A percentile compares a stretch with the other conserved stretches of the same genome.
Conservation (phyloP, 2,329 filamentous ascomycete species). For the Blastomyces gilchristii region DNA sequence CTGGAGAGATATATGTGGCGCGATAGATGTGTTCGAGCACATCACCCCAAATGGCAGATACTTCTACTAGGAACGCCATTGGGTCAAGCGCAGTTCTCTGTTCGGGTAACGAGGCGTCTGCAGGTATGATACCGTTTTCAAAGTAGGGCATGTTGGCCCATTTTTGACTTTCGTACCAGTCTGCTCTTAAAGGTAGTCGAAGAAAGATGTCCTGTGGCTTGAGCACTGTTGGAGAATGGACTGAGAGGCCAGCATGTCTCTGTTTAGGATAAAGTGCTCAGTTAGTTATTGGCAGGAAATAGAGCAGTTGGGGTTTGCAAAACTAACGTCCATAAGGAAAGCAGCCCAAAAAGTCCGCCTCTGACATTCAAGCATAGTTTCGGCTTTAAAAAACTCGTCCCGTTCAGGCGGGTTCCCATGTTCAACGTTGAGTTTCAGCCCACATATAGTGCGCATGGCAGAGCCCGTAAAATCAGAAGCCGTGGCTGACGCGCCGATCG, state of each 20-base stretch:
- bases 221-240: constrained; percentile 45
- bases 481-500: constrained; percentile 48
- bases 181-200: constrained; percentile 52
- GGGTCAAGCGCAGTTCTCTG: constrained; percentile 36
- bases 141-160: constrained; percentile 52
- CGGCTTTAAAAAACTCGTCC: constrained; percentile 49
- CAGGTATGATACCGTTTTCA: constrained; percentile 41
- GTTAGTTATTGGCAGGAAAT: background rate
- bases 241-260: constrained; percentile 52
- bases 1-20: constrained; percentile 35
- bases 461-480: constrained; percentile 55
- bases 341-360: constrained; percentile 63
- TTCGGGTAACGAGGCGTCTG: constrained; percentile 25
- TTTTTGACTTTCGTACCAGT: constrained; percentile 51
- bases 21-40: constrained; percentile 52
- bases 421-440: constrained; percentile 56
- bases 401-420: constrained; percentile 34
- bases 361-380: constrained; percentile 54
- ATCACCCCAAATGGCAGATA: constrained; percentile 56
- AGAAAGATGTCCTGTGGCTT: constrained; percentile 57
- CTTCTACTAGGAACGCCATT: constrained; percentile 52
- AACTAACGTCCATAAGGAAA: constrained; percentile 55
- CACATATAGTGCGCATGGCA: constrained; percentile 50
- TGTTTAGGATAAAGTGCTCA: constrained; percentile 19
- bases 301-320: background rate